A percentile compares a stretch with the other conserved stretches of the same genome.
These are phyloP conservation scores for Diaporthe vaccinii DNA, from an alignment of 2,329 filamentous ascomycete genomes.

Conservation along the genomic window DNA sequence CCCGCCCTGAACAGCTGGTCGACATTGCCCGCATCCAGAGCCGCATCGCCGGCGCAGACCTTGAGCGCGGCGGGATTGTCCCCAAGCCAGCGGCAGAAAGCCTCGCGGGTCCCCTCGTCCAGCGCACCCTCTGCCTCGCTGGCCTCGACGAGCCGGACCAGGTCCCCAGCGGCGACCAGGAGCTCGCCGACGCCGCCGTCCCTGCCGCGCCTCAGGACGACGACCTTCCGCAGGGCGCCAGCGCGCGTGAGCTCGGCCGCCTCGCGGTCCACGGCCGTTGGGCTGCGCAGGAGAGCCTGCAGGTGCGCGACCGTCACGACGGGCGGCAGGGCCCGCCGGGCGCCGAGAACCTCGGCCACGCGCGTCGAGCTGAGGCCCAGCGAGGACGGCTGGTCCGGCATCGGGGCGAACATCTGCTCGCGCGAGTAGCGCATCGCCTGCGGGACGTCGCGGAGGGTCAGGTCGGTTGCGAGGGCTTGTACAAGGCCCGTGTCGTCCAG, in stretches of 20 bases:
- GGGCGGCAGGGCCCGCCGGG: conserved; percentile 70
- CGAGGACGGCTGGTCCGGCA: conserved; percentile 65
- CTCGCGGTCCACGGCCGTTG: conserved; percentile 77
- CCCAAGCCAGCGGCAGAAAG: conserved; percentile 66
- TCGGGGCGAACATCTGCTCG: conserved; percentile 72
- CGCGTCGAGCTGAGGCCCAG: conserved; percentile 73
- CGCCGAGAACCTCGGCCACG: conserved; percentile 74
- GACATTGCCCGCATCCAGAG: conserved; percentile 60
- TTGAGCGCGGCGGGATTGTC: conserved; percentile 61
- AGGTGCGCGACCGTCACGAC: conserved; percentile 77
- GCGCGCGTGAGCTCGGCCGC: conserved; percentile 70
- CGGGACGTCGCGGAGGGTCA: conserved; percentile 71
- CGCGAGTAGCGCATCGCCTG: conserved; percentile 76
- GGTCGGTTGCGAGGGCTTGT: conserved; percentile 66
- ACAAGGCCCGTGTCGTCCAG: conserved; percentile 74
- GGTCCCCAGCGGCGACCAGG: conserved; percentile 69
- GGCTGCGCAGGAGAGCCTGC: conserved; percentile 71
- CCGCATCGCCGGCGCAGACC: conserved; percentile 43
- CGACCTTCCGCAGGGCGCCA: conserved; percentile 72
- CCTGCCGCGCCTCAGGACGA: conserved; percentile 71
- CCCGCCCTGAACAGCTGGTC: conserved; percentile 74
- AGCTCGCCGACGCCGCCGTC: conserved; percentile 72
- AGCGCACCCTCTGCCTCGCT: conserved; percentile 53
- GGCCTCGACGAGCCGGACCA: conserved; percentile 62
- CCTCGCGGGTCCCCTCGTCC: conserved; percentile 59